Base-by-base conservation (phyloP, 371 early-diverging fungal species). In the Mucor velutinosus region DNA sequence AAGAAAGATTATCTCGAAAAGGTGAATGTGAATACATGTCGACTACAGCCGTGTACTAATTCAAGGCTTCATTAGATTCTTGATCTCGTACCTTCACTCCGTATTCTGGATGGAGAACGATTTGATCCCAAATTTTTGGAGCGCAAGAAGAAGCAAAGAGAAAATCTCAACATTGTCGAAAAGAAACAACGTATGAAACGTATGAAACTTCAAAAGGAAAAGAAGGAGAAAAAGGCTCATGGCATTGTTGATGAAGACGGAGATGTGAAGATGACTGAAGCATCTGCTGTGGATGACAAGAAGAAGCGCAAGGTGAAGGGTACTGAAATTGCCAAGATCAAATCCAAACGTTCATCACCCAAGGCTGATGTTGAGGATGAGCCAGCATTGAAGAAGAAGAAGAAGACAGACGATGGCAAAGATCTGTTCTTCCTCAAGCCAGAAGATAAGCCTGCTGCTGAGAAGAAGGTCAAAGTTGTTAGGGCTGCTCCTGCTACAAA, bases 61-160 rank as follows among this genome's bases (percentile, higher is more conserved):
- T 8, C 29, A 37, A 7, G 39, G 12, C 23, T 35, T 25, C 19
- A 1, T 29, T 64, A 83, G 82, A 83, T 92, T 23, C 70, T 90
- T 15, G 81, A 78, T n/a, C 72, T 90, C 64, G 75, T 91, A 1
- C 94, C 93, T 37, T 85, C 88, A 8, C 73, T 95, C 45, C 86
- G 92, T 45, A 84, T 94, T 11, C 76, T 95, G 58, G 95, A 95
- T 73, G 89, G 89, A n/a, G 89, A 89, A 58, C 79, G 95, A 37
- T 94, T 94, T 67, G 95, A 95, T 75, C 77, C 82, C 23, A 90
- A 87, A 70, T 95, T 90, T 75, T 75, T 93, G 62, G 81, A 89
- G 67, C 79, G 92, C 59, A 87, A 88, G 68, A 79, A 86, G 64
- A 89, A 89, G 60, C 80, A 83, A 39, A 64, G 77, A 62, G 67